Base-by-base conservation (phyloP, 768 basidiomycete species). In the Xanthoconium stramineum region DNA sequence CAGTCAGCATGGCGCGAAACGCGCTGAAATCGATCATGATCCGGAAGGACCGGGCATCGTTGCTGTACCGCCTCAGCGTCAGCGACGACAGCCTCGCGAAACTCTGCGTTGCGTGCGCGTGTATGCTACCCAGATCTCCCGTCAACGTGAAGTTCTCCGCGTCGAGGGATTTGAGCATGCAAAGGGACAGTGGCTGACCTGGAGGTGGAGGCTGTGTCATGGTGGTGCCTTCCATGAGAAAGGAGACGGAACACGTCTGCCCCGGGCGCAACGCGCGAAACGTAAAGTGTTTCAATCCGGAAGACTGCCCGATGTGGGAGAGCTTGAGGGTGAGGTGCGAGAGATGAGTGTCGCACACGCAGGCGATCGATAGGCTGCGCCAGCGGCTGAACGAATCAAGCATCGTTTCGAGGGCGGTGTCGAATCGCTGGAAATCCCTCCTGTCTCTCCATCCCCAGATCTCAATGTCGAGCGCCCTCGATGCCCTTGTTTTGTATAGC, bases 191-290 rank as follows among this genome's bases (percentile, higher is more conserved):
- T 0, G 44, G n/a, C 45, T 57, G 58, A 30, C 47, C 15, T 1
- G 37, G 6, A 29, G 47, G 13, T 13, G 46, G 53, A 8, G 53
- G 19, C n/a, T 55, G 64, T 3, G 54, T 33, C 11, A 11, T 29
- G 17, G 51, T 49, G 44, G 58, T 44, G 1, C 39, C 35, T n/a
- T 61, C 62, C 58, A 49, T 64, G 38, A 69, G 54, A 60, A 70
- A 70, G 24, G 66, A 56, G 36, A 62, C 44, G 15, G 69, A 53
- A 45, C 66, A 70, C 1, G 61, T 72, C 30, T 70, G 69, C 32
- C 69, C 66, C 15, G 70, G 68, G 11, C 66, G 66, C 13, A 65
- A 40, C n/a, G 70, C 70, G 29, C 64, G 68, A 51, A 70, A 70
- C 19, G 61, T 56, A 45, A 72, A 68, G 52, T 68, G 64, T 30